Evolutionary conservation across 2,329 filamentous ascomycete species (phyloP), one percentile per base, ranked within the genome.

Genomic region (Epichloe amarillans): DNA sequence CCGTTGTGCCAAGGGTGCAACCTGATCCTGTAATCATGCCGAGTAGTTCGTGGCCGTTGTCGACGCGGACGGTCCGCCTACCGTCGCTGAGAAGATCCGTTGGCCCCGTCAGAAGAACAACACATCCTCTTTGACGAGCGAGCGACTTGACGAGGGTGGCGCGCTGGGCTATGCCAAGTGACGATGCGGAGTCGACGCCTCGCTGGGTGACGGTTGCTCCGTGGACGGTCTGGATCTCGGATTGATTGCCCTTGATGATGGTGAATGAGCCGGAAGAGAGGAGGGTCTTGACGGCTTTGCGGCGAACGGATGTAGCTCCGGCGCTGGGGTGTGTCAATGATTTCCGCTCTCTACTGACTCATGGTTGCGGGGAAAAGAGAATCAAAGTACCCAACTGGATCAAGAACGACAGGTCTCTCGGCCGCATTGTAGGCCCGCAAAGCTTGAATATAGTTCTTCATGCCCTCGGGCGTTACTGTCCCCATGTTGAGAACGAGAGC

Each of bases 401-500:
- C 93, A 48, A 93, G 82, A 0, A 97, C 72, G 0, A 95, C 79
- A 0, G 90, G 88, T 1, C 84, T 79, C 1, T 82, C 82, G 8
- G 76, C 78, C 2, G 74, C 72, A 60, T 96, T 97, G 72, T 97
- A 96, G 1, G 88, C 89, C 40, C 70, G 70, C 10, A 95, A 71
- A 0, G 90, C 89, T 62, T 82, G 76, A 38, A 80, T 62, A 64
- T 93, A 89, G 64, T 87, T 88, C 11, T 71, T 60, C 3, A 91
- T 67, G 37, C 82, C 83, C 5, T 88, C 85, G 0, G 83, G 80
- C 1, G 86, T 93, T 6, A 91, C 82, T 0, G 88, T 95, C 30
- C 91, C 91, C 88, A 96, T 96, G 68, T 97, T 97, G 62, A 97
- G 77, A 44, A 97, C 85, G 1, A 97, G 76, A 0, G 84, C 80